Evolutionary conservation across 2,329 filamentous ascomycete genomes (phyloP), one percentile per base, ranked within the genome.

Genomic region (Colletotrichum noveboracense): DNA sequence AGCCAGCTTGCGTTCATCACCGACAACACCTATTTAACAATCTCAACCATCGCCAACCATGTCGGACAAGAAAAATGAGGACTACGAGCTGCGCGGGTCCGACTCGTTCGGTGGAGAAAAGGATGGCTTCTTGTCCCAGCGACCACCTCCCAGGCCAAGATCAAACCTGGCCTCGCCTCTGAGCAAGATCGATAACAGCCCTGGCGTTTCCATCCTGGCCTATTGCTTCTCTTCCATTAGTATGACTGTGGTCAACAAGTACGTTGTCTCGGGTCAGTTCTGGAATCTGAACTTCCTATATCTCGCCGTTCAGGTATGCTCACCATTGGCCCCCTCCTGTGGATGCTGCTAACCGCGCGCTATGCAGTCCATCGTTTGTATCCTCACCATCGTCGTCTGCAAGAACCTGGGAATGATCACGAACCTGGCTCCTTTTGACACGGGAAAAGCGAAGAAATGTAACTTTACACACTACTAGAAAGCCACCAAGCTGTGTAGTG

Each of bases 211-310:
- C 26, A 94, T 99, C 80, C 83, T 98, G 78, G 92, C 95, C 65
- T 99, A 99, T 89, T 99, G 97, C 86, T 89, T 94, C 81, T 95
- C 96, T 69, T 98, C 96, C n/a, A 99, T 99, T 83, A 91, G 96
- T 85, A 99, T 99, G 97, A 99, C 97, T 9, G 95, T 98, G n/a
- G 97, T 97, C 85, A 99, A 99, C 88, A 99, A 99, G 90, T 99
- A 97, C 85, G 96, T 98, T 77, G 92, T 99, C 62, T 98, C 95
- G 9, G 97, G 97, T 76, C 90, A 91, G 67, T 91, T 94, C 79
- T 99, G 97, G 91, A 99, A 99, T 87, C 87, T 99, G 81, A 98
- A 98, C 87, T 98, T 98, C 86, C 95, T 99, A 87, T 94, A 98
- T 81, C 91, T 99, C 76, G 94, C 92, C 77, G 91, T 98, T 76